Evolutionary conservation across 2,329 filamentous ascomycete species (phyloP).

Genomic region (Tolypocladium nubicola): DNA sequence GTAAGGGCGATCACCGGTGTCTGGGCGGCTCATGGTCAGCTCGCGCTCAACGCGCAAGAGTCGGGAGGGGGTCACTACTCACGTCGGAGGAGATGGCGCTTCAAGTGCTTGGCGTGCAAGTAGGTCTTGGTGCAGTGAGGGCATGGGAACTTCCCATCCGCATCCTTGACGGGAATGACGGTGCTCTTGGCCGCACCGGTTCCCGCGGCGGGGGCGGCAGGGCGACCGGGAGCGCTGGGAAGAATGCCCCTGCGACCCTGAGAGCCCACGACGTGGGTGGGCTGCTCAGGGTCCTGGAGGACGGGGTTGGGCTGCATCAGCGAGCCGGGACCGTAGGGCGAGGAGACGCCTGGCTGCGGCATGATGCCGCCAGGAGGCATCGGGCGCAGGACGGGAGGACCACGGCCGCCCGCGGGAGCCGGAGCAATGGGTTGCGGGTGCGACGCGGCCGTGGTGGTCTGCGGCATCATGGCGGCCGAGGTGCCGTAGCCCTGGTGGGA

Average conservation of each 20-base stretch:
- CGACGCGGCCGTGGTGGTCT: constrained; percentile 53
- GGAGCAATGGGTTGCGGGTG: constrained; percentile 70
- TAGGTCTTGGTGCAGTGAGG: constrained; percentile 98
- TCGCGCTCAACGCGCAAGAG: constrained; percentile 14
- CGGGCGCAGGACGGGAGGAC: constrained; percentile 53
- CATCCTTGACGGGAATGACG: constrained; percentile 85
- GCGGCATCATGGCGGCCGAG: constrained; percentile 52
- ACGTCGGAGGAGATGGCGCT: constrained; percentile 93
- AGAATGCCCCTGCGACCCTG: constrained; percentile 87
- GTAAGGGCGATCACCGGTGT: constrained; percentile 95
- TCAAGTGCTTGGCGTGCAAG: constrained; percentile 91
- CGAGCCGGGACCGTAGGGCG: constrained; percentile 49
- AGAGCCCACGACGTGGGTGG: constrained; percentile 88
- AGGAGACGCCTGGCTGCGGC: constrained; percentile 44
- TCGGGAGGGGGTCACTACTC: constrained; percentile 36
- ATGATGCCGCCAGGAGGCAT: constrained; percentile 59
- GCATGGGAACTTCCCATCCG: constrained; percentile 95
- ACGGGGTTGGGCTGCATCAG: constrained; percentile 47
- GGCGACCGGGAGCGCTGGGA: constrained; percentile 79
- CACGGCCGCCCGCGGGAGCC: constrained; percentile 48
- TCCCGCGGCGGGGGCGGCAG: constrained; percentile 62
- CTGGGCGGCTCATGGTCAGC: constrained; percentile 35
- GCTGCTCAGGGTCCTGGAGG: constrained; percentile 49
- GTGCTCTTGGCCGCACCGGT: constrained; percentile 64
- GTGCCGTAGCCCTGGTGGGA: constrained; percentile 44